A percentile compares a stretch with the other conserved stretches of the same genome.
phyloP scores from a whole-genome alignment of 83 land plant species.

The Diphasiastrum complanatum region DNA sequence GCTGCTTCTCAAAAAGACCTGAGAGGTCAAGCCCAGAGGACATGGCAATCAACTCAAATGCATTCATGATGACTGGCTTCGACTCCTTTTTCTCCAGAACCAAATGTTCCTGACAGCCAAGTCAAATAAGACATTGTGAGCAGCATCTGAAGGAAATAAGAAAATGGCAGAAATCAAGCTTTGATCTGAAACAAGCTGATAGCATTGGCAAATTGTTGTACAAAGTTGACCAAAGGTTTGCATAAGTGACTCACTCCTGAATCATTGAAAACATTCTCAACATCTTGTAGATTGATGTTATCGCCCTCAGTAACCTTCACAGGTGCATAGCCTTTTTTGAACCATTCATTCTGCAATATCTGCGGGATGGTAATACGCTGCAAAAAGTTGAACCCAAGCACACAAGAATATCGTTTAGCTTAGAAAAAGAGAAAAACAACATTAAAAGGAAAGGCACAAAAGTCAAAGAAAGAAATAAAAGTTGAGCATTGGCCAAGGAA shows the following conservation, averaged over 20 bases:
- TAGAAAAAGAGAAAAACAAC: too few relatives aligned
- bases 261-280: constrained; percentile 11
- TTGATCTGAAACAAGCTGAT: too few relatives aligned
- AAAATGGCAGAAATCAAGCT: too few relatives aligned
- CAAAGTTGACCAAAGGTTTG: too few relatives aligned
- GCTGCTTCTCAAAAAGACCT: constrained; percentile 18
- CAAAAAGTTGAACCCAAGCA: not conserved
- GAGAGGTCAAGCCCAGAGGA: constrained; percentile 23
- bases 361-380: constrained; percentile 19
- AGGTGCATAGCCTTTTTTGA: not conserved
- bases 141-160: too few relatives aligned
- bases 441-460: not conserved
- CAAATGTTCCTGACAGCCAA: too few relatives aligned
- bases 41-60: constrained; percentile 17
- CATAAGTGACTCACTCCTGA: too few relatives aligned
- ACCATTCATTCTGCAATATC: constrained; percentile 17
- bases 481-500: not conserved
- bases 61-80: constrained; percentile 17
- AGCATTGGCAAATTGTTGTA: too few relatives aligned
- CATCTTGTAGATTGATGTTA: constrained; percentile 1
- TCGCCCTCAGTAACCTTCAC: constrained; percentile 3
- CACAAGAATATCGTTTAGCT: not conserved
- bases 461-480: not conserved
- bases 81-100: not conserved
- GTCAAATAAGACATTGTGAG: too few relatives aligned